Evolutionary conservation across 495 filamentous ascomycete genomes (phyloP).

Genomic region (Aspergillus biplanus): DNA sequence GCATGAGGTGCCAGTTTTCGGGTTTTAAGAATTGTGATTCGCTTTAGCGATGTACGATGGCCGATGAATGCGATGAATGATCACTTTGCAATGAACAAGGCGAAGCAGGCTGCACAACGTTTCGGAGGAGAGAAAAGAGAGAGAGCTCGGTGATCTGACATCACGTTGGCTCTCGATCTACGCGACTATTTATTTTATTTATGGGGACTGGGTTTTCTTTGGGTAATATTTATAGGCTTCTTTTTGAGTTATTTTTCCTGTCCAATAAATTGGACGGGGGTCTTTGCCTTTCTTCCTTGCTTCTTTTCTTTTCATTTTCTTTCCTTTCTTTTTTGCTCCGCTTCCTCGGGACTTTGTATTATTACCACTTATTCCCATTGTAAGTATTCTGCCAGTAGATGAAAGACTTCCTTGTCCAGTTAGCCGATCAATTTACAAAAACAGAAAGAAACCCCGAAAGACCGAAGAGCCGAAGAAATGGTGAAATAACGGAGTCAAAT

Average conservation of each 20-base stretch:
- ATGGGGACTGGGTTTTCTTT: slow-evolving; percentile 10
- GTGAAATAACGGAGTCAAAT: background rate
- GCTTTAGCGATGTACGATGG: slow-evolving; percentile 24
- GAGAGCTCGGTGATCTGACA: background rate
- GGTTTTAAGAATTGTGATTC: slow-evolving; percentile 15
- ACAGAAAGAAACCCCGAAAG: background rate
- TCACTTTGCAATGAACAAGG: slow-evolving; percentile 21
- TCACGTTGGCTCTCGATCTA: slow-evolving; percentile 4
- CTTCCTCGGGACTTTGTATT: slow-evolving; percentile 1
- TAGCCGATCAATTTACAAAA: background rate
- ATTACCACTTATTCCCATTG: slow-evolving; percentile 1
- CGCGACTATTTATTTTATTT: slow-evolving; percentile 8
- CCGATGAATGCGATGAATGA: slow-evolving; percentile 30
- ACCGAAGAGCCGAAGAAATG: too few species aligned
- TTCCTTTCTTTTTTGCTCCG: background rate
- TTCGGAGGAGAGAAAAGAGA: slow-evolving; percentile 2
- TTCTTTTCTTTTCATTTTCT: slow-evolving; percentile 4
- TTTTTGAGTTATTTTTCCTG: slow-evolving; percentile 10
- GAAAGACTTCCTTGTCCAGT: background rate
- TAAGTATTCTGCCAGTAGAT: background rate
- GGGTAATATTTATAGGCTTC: slow-evolving; percentile 10
- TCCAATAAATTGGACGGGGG: slow-evolving; percentile 1
- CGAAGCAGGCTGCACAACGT: slow-evolving; percentile 14
- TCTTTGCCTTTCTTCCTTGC: background rate
- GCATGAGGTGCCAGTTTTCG: slow-evolving; percentile 12